Evolutionary conservation across 1,284 basidiomycete species (phyloP).

Genomic region (Sphagnurus paluster): DNA sequence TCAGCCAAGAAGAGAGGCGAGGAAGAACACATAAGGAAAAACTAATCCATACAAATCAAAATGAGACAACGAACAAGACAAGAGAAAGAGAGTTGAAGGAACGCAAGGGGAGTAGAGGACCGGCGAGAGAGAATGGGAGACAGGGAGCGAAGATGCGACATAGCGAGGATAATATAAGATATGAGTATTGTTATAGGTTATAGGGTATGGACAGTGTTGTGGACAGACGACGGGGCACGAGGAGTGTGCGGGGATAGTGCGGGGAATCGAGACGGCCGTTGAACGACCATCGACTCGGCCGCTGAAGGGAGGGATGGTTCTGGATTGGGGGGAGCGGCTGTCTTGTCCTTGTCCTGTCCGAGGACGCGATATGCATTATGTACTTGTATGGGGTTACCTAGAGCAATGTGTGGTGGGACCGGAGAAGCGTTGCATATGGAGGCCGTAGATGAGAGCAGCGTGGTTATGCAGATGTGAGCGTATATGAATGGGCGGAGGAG

Average conservation of each 20-base stretch:
- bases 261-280: neutral
- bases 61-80: no score
- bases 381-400: constrained; percentile 2
- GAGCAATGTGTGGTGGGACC: neutral
- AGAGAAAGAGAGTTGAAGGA: neutral
- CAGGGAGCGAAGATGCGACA: neutral
- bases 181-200: constrained; percentile 3
- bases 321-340: neutral
- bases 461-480: constrained; percentile 2
- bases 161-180: constrained; percentile 5
- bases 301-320: neutral
- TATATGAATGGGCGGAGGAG: neutral
- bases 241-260: neutral
- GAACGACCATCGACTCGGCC: neutral
- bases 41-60: neutral
- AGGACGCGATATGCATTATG: neutral
- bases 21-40: neutral
- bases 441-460: constrained; percentile 2
- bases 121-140: neutral
- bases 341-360: neutral
- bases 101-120: neutral
- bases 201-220: neutral
- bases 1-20: neutral
- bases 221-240: neutral
- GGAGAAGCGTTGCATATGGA: neutral